These are phyloP conservation scores for Trametes polyzona DNA, from an alignment of 1,284 basidiomycete genomes.

Conservation along the genomic window DNA sequence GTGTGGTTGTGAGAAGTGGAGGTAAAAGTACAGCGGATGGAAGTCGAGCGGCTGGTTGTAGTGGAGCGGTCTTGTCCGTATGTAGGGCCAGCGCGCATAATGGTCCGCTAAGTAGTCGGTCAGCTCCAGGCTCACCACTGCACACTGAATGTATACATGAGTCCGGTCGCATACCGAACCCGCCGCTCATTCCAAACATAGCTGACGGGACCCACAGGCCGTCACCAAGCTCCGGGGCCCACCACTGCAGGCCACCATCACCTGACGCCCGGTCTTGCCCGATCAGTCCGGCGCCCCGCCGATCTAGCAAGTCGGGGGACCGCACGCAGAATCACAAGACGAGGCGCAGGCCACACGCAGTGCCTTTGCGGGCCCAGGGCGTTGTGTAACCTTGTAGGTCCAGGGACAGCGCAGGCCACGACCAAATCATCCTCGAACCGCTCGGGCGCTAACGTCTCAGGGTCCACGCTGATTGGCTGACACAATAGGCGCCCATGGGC, in stretches of 20 bases:
- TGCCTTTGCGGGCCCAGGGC: neutral
- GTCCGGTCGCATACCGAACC: neutral
- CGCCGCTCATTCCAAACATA: slow-evolving; percentile 4
- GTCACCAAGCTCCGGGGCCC: slow-evolving; percentile 17
- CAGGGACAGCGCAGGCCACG: slow-evolving; percentile 13
- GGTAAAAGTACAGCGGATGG: slow-evolving; percentile 39
- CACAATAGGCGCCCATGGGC: neutral
- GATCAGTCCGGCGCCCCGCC: slow-evolving; percentile 10
- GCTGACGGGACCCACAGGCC: slow-evolving; percentile 1
- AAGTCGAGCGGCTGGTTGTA: slow-evolving; percentile 27
- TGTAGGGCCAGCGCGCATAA: slow-evolving; percentile 20
- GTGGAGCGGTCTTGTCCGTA: slow-evolving; percentile 21
- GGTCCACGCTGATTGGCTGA: slow-evolving; percentile 6
- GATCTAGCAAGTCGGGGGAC: neutral
- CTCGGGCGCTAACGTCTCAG: neutral
- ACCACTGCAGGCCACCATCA: slow-evolving; percentile 6
- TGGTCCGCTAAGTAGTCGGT: slow-evolving; percentile 22
- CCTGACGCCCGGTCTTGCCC: slow-evolving; percentile 17
- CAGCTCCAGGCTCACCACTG: neutral
- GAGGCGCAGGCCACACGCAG: neutral
- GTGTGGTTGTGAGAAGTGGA: slow-evolving; percentile 33
- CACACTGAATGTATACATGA: neutral
- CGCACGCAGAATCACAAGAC: slow-evolving; percentile 19
- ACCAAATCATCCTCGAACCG: neutral
- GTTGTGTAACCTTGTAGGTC: slow-evolving; percentile 25